These are phyloP conservation scores for Astrocystis sublimbata DNA, from an alignment of 495 filamentous ascomycete species.

Conservation along the genomic window DNA sequence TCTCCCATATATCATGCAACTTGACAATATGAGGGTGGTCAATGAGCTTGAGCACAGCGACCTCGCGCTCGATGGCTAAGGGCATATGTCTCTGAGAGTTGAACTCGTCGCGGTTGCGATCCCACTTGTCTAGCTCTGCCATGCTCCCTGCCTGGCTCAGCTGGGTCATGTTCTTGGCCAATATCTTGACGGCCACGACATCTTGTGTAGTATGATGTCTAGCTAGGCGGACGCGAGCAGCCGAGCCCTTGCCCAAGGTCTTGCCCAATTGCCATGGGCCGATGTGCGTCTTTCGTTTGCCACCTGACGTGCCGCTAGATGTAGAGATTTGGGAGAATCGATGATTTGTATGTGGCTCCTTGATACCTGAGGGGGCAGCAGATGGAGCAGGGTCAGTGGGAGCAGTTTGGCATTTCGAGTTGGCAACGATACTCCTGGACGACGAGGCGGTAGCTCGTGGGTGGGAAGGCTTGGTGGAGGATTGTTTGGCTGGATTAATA, in stretches of 20 bases:
- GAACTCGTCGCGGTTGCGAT: constrained; percentile 46
- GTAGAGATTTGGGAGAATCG: constrained; percentile 74
- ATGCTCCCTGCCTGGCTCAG: constrained; percentile 75
- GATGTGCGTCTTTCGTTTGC: constrained; percentile 70
- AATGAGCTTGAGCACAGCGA: constrained; percentile 94
- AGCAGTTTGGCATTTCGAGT: constrained; percentile 17
- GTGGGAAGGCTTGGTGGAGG: constrained; percentile 16
- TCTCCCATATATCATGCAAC: constrained; percentile 96
- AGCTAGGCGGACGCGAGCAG: constrained; percentile 79
- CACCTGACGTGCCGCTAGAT: constrained; percentile 61
- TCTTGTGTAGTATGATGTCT: constrained; percentile 73
- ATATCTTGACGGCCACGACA: constrained; percentile 89
- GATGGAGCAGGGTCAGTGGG: constrained; percentile 16
- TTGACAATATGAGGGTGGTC: constrained; percentile 91
- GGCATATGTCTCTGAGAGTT: constrained; percentile 70
- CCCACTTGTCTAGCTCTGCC: constrained; percentile 63
- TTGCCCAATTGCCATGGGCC: constrained; percentile 91
- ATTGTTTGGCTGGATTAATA: constrained; percentile 26
- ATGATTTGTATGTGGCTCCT: constrained; percentile 56
- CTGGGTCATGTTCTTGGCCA: constrained; percentile 72
- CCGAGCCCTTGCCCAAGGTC: constrained; percentile 81
- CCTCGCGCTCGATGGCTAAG: constrained; percentile 84
- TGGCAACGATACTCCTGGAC: constrained; percentile 19
- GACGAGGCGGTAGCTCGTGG: neutral
- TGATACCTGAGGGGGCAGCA: constrained; percentile 41